phyloP scores from a whole-genome alignment of 225 moss, liverwort and hornwort genomes.

The Antitrichia curtipendula region DNA sequence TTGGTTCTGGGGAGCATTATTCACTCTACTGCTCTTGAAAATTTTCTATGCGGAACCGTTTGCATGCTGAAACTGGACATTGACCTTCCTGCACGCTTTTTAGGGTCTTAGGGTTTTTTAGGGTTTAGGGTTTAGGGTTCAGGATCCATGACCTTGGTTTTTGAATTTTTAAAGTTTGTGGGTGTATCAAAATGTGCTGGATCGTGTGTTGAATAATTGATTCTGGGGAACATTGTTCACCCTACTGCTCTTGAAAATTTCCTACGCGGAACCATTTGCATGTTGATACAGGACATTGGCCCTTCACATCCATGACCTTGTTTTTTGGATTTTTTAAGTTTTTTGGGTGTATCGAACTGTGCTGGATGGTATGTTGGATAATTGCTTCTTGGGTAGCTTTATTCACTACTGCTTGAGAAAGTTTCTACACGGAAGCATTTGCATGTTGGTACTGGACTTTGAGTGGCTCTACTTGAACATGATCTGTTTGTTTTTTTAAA shows the following conservation, averaged over 20 bases:
- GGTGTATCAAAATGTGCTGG: neutral
- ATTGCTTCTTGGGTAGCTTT: neutral
- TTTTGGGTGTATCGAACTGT: neutral
- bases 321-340: neutral
- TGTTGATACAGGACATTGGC: too few species aligned
- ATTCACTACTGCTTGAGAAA: neutral
- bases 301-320: neutral
- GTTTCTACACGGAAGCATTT: neutral
- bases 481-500: neutral
- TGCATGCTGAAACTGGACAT: too few species aligned
- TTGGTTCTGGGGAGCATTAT: neutral
- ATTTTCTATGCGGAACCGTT: neutral
- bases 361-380: neutral
- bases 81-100: too few species aligned
- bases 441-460: neutral
- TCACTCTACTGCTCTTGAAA: neutral
- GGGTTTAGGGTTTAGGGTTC: too few species aligned
- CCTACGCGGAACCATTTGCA: too few species aligned
- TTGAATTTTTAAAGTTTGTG: neutral
- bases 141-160: neutral
- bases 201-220: neutral
- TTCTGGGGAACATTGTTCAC: neutral
- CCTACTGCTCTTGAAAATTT: neutral
- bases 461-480: neutral
- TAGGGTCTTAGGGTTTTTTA: too few species aligned